Percentiles rank a stretch among this genome's conserved stretches.
Conservation (phyloP, 1,139 yeast species). For the Zygosaccharomyces sapae region DNA sequence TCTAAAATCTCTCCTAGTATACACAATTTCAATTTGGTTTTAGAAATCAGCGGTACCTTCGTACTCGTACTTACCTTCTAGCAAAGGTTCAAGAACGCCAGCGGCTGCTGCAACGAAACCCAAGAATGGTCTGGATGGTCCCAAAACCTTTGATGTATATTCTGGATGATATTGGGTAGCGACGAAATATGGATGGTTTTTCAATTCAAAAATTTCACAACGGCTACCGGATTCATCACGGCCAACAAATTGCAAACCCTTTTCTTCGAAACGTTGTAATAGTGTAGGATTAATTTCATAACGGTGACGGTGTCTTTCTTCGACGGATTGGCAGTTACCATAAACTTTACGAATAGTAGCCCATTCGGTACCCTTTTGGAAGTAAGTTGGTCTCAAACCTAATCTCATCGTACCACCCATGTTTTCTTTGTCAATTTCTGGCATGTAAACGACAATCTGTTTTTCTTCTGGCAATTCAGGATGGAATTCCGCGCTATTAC, state of each 20-base stretch:
- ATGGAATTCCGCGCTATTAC: conserved; percentile 84
- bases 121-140: conserved; percentile 93
- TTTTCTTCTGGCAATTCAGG: conserved; percentile 52
- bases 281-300: conserved; percentile 91
- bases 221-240: conserved; percentile 85
- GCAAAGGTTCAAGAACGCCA: conserved; percentile 66
- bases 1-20: background rate
- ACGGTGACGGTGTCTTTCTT: conserved; percentile 98
- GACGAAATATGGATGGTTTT: conserved; percentile 78
- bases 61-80: conserved; percentile 36
- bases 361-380: conserved; percentile 65
- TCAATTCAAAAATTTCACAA: conserved; percentile 89
- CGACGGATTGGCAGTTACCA: conserved; percentile 64
- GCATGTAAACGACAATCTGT: conserved; percentile 93
- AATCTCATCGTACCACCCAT: conserved; percentile 99
- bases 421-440: conserved; percentile 92
- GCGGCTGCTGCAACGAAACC: conserved; percentile 93
- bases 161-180: conserved; percentile 99
- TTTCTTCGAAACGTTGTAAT: conserved; percentile 61
- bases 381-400: conserved; percentile 86
- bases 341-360: conserved; percentile 75
- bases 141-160: conserved; percentile 90
- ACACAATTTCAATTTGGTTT: conserved; percentile 1
- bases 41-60: conserved; percentile 31
- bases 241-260: conserved; percentile 87